A percentile compares a stretch with the other conserved stretches of the same genome.
Conservation (phyloP, 176 grass and related monocot genomes). For the Phyllostachys edulis region DNA sequence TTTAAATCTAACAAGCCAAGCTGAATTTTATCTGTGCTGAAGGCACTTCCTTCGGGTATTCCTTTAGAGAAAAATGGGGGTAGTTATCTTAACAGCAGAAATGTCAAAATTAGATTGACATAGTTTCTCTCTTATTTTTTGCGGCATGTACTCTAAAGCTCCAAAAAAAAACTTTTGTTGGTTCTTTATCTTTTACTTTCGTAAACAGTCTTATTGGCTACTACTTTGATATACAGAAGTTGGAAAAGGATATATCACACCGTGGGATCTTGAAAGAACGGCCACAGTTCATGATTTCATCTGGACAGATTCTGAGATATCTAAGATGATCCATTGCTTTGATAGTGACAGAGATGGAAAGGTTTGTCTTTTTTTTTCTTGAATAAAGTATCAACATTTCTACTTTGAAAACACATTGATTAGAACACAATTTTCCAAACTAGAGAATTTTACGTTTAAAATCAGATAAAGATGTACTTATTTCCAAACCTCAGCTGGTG, state of each 20-base stretch:
- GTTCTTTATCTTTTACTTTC: constrained; percentile 20
- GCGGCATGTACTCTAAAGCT: background rate
- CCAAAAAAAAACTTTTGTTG: background rate
- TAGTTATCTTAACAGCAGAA: constrained; percentile 16
- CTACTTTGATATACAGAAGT: constrained; percentile 52
- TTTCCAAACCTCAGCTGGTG: background rate
- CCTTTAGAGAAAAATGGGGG: background rate
- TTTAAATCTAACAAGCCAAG: background rate
- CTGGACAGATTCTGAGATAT: constrained; percentile 81
- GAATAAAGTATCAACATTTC: background rate
- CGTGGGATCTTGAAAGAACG: constrained; percentile 82
- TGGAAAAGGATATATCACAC: constrained; percentile 84
- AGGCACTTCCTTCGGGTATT: background rate
- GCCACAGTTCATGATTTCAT: constrained; percentile 76
- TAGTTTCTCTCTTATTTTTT: background rate
- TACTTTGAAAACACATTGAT: background rate
- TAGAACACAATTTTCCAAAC: background rate
- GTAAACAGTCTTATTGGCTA: constrained; percentile 8
- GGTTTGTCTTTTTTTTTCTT: constrained; percentile 43
- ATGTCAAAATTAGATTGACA: background rate
- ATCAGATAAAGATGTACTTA: background rate
- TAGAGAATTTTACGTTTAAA: background rate
- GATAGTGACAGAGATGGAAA: constrained; percentile 80
- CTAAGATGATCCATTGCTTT: constrained; percentile 83
- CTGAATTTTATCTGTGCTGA: background rate